Percentiles rank a stretch among this genome's conserved stretches.
Evolutionary conservation across 768 basidiomycete genomes (phyloP).

Genomic region (Trametes cubensis): DNA sequence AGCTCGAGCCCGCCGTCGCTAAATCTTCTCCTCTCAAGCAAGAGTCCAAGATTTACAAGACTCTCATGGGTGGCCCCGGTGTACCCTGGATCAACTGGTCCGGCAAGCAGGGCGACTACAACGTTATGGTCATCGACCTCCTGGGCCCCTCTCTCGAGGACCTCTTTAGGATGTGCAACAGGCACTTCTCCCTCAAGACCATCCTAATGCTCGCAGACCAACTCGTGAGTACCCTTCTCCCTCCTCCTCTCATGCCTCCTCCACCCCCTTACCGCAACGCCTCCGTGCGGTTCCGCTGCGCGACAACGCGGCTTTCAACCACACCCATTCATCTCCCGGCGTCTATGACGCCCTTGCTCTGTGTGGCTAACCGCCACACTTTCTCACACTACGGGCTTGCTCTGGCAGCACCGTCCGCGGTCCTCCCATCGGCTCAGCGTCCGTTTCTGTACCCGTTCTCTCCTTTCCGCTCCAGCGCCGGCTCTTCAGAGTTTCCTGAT

Average conservation of each 20-base stretch:
- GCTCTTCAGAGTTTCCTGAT: not conserved
- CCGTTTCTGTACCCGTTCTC: not conserved
- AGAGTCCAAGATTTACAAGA: constrained; percentile 91
- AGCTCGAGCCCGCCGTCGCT: constrained; percentile 68
- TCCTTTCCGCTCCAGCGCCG: not conserved
- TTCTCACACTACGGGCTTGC: constrained; percentile 3
- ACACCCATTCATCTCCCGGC: constrained; percentile 5
- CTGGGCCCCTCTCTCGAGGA: constrained; percentile 89
- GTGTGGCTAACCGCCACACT: not conserved
- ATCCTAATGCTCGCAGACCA: constrained; percentile 94
- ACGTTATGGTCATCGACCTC: constrained; percentile 97
- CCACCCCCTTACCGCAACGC: not conserved
- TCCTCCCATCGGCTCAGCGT: too few relatives aligned
- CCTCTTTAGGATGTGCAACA: constrained; percentile 86
- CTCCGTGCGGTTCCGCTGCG: constrained; percentile 3
- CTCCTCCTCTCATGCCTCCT: not conserved
- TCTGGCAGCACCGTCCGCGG: not conserved
- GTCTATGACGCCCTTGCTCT: constrained; percentile 1
- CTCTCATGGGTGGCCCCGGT: constrained; percentile 84
- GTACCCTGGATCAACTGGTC: constrained; percentile 94
- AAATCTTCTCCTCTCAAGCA: constrained; percentile 73
- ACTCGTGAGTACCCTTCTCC: constrained; percentile 57
- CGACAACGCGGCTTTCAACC: not conserved
- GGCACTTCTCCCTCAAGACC: constrained; percentile 92
- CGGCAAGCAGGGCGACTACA: constrained; percentile 90